Evolutionary conservation across 176 grass and related monocot species (phyloP).

Genomic region (Carex parvula): DNA sequence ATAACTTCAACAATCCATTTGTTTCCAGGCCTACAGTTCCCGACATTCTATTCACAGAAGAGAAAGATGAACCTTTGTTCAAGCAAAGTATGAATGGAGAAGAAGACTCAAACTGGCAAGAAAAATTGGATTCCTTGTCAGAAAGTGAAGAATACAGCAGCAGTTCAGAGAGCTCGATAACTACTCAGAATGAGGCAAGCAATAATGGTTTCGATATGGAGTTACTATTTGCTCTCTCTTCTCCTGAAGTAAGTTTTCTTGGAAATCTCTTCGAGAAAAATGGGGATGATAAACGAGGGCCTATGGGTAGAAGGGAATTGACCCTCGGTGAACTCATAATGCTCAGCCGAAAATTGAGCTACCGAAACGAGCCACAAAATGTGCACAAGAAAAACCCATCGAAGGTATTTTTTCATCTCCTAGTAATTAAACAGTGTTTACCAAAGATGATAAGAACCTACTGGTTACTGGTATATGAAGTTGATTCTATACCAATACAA

Average conservation of each 20-base stretch:
- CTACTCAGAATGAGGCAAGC: slow-evolving; percentile 1
- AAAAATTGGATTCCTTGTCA: slow-evolving; percentile 47
- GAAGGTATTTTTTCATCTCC: slow-evolving; percentile 35
- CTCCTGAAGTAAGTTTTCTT: slow-evolving; percentile 49
- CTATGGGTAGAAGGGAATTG: slow-evolving; percentile 35
- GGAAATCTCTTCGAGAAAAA: slow-evolving; percentile 21
- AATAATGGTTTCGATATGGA: slow-evolving; percentile 42
- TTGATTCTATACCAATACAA: not conserved
- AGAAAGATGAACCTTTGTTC: slow-evolving; percentile 24
- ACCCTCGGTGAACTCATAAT: slow-evolving; percentile 87
- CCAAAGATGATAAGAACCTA: slow-evolving; percentile 4
- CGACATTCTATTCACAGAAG: slow-evolving; percentile 40
- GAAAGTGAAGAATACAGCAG: slow-evolving; percentile 59
- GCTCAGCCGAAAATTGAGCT: slow-evolving; percentile 60
- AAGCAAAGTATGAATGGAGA: slow-evolving; percentile 4
- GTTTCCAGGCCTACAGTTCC: slow-evolving; percentile 5
- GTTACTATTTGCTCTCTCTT: slow-evolving; percentile 51
- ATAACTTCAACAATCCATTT: slow-evolving; percentile 32
- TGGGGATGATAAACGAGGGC: slow-evolving; percentile 30
- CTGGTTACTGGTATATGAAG: no score
- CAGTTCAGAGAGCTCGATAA: slow-evolving; percentile 31
- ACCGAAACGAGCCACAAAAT: slow-evolving; percentile 30
- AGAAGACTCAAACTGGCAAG: slow-evolving; percentile 38
- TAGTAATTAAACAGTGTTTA: not conserved
- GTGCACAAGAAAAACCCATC: slow-evolving; percentile 39